Base-by-base conservation (phyloP, 1,284 basidiomycete genomes). In the Mycena sp. region DNA sequence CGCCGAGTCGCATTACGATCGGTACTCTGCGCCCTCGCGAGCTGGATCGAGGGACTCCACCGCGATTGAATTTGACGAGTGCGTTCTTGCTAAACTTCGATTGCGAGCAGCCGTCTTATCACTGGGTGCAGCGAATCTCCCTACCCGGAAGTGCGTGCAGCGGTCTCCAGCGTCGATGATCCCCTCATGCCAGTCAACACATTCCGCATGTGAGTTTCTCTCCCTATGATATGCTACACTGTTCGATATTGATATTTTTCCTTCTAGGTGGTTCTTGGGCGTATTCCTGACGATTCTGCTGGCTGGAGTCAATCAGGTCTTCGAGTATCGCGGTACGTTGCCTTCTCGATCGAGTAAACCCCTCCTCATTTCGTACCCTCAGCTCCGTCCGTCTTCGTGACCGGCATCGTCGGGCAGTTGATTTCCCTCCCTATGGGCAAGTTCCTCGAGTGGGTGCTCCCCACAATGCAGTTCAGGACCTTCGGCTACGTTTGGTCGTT, bases 71-170 rank as follows among this genome's bases (percentile, higher is more conserved):
- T 89, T 87, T 67, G 86, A 90, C 69, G 90, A 92, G 91, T 92
- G 69, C 70, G 89, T 82, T 19, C 75, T 11, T 25, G 9, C 25
- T 60, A 19, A 46, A 32, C 26, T 51, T 3, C 23, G 37, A 37
- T 19, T 63, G 28, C 25, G 9, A 14, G n/a, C n/a, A 19, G 26
- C 37, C 28, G 44, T 67, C 60, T 57, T 69, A 72, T 21, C 73
- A 67, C 49, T 28, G 61, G 58, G 61, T 32, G 14, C 67, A 93
- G 91, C 67, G 89, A 92, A 73, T 96, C 94, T 4, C 93, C 94
- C 11, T 96, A 95, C 73, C 88, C 93, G 5, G 93, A 95, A 81
- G 94, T 96, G 43, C 87, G 94, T 57, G 93, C 94, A 19, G 88
- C 92, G 6, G 91, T 95, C 19, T 82, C 91, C 26, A 92, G 88